Conservation (phyloP, 192 early-diverging fungal species). For the Rhizoclosmatium globosum region DNA sequence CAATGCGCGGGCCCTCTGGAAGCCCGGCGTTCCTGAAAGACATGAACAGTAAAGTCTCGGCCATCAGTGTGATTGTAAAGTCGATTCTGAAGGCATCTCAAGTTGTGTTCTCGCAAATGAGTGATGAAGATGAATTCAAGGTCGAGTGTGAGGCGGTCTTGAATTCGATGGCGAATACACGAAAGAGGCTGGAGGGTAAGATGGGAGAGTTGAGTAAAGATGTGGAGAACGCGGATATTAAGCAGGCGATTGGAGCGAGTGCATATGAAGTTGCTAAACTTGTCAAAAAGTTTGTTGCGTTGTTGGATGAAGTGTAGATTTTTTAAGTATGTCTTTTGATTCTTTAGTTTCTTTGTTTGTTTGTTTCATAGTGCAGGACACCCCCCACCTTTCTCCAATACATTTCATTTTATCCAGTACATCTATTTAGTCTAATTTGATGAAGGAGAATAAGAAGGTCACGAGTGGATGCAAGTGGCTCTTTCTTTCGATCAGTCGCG, state of each 20-base stretch:
- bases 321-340: no score
- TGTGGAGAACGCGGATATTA: conserved; percentile 4
- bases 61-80: conserved; percentile 15
- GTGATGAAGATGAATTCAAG: conserved; percentile 10
- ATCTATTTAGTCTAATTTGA: no score
- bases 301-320: conserved; percentile 32
- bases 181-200: conserved; percentile 12
- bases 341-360: no score
- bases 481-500: no score
- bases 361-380: no score
- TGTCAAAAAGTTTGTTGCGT: conserved; percentile 31
- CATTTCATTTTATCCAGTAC: no score
- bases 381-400: no score
- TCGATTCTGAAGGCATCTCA: conserved; percentile 14
- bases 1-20: background rate
- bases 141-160: conserved; percentile 11
- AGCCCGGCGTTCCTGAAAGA: background rate
- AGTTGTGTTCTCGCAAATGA: conserved; percentile 13
- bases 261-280: conserved; percentile 33
- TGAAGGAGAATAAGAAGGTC: no score
- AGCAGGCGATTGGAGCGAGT: conserved; percentile 19
- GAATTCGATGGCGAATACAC: conserved; percentile 15
- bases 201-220: conserved; percentile 12
- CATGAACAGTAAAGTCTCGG: conserved; percentile 15
- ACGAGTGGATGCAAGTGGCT: no score